phyloP scores from a whole-genome alignment of 345 rosid species.

The Gossypium anomalum region DNA sequence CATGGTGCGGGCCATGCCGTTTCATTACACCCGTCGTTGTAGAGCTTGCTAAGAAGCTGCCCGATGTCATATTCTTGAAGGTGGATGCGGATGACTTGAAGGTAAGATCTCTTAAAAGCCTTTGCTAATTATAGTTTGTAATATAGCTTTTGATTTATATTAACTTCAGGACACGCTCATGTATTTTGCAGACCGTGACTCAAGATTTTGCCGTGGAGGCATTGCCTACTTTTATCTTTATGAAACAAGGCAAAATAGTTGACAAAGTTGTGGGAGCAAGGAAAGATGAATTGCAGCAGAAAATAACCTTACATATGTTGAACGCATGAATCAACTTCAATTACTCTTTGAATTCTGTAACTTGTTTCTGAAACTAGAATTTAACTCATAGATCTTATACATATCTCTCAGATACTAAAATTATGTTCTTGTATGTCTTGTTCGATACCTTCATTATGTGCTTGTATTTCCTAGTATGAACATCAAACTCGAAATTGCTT shows the following conservation, averaged over 20 bases:
- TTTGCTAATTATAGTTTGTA: not conserved
- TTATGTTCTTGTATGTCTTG: not conserved
- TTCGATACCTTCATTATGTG: too few species aligned
- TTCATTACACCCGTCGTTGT: slow-evolving; percentile 56
- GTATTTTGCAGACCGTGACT: slow-evolving; percentile 46
- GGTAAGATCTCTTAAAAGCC: not conserved
- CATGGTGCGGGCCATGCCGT: slow-evolving; percentile 80
- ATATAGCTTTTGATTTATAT: not conserved
- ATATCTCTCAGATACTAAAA: not conserved
- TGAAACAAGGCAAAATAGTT: slow-evolving; percentile 45
- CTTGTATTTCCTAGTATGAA: not conserved
- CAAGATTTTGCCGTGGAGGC: slow-evolving; percentile 65
- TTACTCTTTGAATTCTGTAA: not conserved
- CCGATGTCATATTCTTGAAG: slow-evolving; percentile 28
- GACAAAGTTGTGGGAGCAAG: slow-evolving; percentile 24
- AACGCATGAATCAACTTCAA: not conserved
- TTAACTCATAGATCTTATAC: not conserved
- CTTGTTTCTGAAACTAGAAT: not conserved
- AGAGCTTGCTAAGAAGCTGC: slow-evolving; percentile 58
- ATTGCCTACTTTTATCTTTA: slow-evolving; percentile 68
- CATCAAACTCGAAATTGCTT: slow-evolving; percentile 16
- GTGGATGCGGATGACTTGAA: not conserved
- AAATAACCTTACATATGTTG: not conserved
- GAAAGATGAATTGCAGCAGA: not conserved
- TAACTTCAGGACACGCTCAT: not conserved